These are phyloP conservation scores for Kodamaea suecica DNA, from an alignment of 1,139 yeast genomes.

Conservation along the genomic window DNA sequence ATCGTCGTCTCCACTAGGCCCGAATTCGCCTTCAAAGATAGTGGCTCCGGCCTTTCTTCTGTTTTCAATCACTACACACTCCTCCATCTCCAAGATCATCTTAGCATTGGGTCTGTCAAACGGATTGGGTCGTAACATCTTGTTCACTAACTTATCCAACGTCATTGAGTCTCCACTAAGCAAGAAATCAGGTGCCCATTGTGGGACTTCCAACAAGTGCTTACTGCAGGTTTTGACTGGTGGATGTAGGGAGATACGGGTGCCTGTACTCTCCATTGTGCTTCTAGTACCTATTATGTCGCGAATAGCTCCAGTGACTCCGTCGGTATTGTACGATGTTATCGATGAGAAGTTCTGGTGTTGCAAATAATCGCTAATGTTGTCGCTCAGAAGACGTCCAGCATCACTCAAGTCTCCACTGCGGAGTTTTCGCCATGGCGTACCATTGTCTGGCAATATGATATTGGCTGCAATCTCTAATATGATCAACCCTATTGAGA, in stretches of 20 bases:
- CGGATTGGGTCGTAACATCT: slow-evolving; percentile 92
- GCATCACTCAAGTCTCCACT: slow-evolving; percentile 97
- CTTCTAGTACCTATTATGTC: slow-evolving; percentile 3
- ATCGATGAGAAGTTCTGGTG: slow-evolving; percentile 38
- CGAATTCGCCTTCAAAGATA: slow-evolving; percentile 93
- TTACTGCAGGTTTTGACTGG: background rate
- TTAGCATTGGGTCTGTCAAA: slow-evolving; percentile 74
- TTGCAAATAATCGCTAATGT: slow-evolving; percentile 44
- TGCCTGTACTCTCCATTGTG: slow-evolving; percentile 3
- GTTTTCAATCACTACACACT: slow-evolving; percentile 74
- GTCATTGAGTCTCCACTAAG: slow-evolving; percentile 65
- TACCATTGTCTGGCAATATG: slow-evolving; percentile 91
- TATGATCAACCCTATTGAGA: slow-evolving; percentile 86
- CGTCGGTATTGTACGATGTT: slow-evolving; percentile 21
- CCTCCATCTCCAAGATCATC: slow-evolving; percentile 63
- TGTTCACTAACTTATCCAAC: slow-evolving; percentile 74
- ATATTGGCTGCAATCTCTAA: slow-evolving; percentile 96
- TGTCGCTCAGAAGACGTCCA: slow-evolving; percentile 69
- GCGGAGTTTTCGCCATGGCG: slow-evolving; percentile 93
- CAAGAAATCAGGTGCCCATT: slow-evolving; percentile 85
- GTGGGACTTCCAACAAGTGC: slow-evolving; percentile 46
- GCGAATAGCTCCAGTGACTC: background rate
- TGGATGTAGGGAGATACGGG: background rate
- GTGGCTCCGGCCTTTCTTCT: slow-evolving; percentile 93
- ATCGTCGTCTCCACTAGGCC: slow-evolving; percentile 49